Percentiles rank a stretch among this genome's conserved stretches.
Evolutionary conservation across 1,284 basidiomycete genomes (phyloP).

Genomic region (Tilletia caries): DNA sequence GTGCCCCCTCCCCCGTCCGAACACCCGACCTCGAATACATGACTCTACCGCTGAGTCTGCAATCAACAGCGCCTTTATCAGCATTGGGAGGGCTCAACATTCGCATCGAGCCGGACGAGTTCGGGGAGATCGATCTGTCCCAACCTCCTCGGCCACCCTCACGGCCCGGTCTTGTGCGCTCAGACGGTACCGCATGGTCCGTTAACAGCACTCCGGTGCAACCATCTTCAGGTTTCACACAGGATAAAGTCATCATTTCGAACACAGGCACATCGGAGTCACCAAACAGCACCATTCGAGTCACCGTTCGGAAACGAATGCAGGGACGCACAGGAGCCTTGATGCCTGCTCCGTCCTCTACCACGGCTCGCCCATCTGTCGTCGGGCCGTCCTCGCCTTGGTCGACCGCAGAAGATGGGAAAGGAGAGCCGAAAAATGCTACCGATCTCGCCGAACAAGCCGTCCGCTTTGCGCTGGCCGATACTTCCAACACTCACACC

Average conservation of each 20-base stretch:
- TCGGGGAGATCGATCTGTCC: background rate
- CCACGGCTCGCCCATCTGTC: background rate
- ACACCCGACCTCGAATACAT: background rate
- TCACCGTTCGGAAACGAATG: background rate
- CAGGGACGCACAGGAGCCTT: background rate
- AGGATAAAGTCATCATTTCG: background rate
- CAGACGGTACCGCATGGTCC: background rate
- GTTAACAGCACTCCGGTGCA: background rate
- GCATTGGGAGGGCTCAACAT: slow-evolving; percentile 3
- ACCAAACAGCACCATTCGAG: background rate
- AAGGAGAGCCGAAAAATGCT: background rate
- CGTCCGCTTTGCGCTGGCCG: background rate
- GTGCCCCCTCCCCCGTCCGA: background rate
- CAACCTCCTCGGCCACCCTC: background rate
- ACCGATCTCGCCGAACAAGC: background rate
- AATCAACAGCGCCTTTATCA: background rate
- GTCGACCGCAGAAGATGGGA: background rate
- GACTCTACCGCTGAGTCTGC: background rate
- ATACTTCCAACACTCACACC: background rate
- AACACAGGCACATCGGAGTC: background rate
- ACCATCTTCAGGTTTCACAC: background rate
- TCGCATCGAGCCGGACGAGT: background rate
- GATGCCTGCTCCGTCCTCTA: background rate
- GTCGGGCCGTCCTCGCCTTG: background rate
- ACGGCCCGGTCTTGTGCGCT: background rate